Evolutionary conservation across 768 basidiomycete genomes (phyloP), one percentile per base, ranked within the genome.

Genomic region (Boletus bicolor): DNA sequence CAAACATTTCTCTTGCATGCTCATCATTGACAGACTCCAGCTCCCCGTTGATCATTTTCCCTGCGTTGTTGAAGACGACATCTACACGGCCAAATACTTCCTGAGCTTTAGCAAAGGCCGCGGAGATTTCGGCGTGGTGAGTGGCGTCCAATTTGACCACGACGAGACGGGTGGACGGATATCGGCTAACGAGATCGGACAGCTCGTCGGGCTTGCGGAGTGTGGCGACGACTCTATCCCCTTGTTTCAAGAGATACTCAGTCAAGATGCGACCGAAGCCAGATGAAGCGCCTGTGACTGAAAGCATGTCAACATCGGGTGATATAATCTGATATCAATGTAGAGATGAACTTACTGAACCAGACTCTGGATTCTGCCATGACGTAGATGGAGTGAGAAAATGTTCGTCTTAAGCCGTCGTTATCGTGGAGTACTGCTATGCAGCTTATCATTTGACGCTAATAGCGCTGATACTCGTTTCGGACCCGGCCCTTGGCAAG

Each of bases 201-300:
- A 79, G 63, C 12, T 49, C 62, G 15, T 62, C 69, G 1, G 78
- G 77, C 55, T 64, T 74, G 50, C 77, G 77, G 26, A 77, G 65
- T 38, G 79, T 78, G 5, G 80, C 78, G 47, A 78, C 70, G 24
- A 70, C 77, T 34, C 54, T 73, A 36, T 76, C 66, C 5, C 74
- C 78, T 17, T 62, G 63, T 26, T 55, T 34, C 30, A 79, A 68
- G 44, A 69, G 72, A 21, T 53, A 41, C 53, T 74, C 70, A 19
- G 70, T 69, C 50, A 75, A 55, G 34, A 51, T n/a, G n/a, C 66
- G 71, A 15, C 79, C 78, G 49, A 79, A 71, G 34, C 78, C 76
- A 17, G 73, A 57, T 1, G 71, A 74, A 4, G 71, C 59, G 15
- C 76, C 77, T 9, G 75, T 77, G 39, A 77, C 79, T 76, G 7